Evolutionary conservation across 2,329 filamentous ascomycete genomes (phyloP).

Genomic region (Geosmithia putterillii): DNA sequence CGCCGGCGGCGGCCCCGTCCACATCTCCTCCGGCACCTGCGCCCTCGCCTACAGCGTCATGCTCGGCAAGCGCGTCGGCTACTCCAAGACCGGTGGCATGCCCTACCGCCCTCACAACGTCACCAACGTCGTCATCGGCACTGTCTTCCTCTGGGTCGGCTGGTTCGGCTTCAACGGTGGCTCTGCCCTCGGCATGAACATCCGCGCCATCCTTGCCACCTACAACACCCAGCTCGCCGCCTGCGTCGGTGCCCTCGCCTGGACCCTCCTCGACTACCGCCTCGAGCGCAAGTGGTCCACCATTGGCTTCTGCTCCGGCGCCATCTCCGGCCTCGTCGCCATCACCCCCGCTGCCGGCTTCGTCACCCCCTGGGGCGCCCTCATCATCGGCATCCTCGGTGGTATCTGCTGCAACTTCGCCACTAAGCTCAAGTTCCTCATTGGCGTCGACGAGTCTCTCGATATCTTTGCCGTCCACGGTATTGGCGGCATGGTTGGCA

Average conservation of each 20-base stretch:
- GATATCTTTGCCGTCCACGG: slow-evolving; percentile 88
- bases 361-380: slow-evolving; percentile 53
- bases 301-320: slow-evolving; percentile 85
- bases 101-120: slow-evolving; percentile 63
- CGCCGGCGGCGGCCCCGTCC: slow-evolving; percentile 63
- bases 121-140: slow-evolving; percentile 61
- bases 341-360: slow-evolving; percentile 78
- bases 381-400: slow-evolving; percentile 45
- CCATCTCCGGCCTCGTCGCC: slow-evolving; percentile 76
- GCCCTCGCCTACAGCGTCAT: slow-evolving; percentile 64
- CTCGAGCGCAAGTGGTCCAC: slow-evolving; percentile 92
- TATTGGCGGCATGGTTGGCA: slow-evolving; percentile 70
- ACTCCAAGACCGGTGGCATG: slow-evolving; percentile 47
- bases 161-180: slow-evolving; percentile 97
- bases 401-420: slow-evolving; percentile 69
- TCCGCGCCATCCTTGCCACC: slow-evolving; percentile 81
- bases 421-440: slow-evolving; percentile 66
- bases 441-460: slow-evolving; percentile 76
- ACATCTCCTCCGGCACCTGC: slow-evolving; percentile 60
- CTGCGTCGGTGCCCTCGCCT: slow-evolving; percentile 67
- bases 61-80: slow-evolving; percentile 55
- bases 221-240: slow-evolving; percentile 83
- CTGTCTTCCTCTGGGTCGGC: slow-evolving; percentile 75
- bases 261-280: slow-evolving; percentile 78
- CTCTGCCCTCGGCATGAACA: slow-evolving; percentile 65